Conservation (phyloP, 169 alveolate species). For the Plasmodium gonderi region DNA sequence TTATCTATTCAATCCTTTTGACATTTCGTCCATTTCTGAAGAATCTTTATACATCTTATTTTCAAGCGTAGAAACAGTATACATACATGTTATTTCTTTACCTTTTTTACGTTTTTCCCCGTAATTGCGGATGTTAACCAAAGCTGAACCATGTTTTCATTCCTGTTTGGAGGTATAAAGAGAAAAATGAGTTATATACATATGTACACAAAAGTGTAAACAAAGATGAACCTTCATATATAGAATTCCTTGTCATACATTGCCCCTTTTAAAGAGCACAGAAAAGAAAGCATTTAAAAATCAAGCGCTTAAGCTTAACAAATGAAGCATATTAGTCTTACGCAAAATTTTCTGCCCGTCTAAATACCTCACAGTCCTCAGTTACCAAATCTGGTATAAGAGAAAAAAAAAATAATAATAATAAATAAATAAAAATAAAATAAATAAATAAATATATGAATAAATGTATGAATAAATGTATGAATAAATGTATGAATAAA, state of each 20-base stretch:
- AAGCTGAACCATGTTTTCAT: slow-evolving; percentile 54
- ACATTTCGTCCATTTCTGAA: background rate
- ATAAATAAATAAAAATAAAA: too few species aligned
- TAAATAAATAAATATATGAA: too few species aligned
- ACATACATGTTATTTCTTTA: background rate
- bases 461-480: too few species aligned
- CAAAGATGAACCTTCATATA: background rate
- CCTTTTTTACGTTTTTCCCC: slow-evolving; percentile 74
- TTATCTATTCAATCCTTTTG: background rate
- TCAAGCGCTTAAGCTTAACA: background rate
- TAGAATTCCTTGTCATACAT: background rate
- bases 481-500: too few species aligned
- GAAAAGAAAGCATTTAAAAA: background rate
- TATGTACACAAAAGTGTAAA: background rate
- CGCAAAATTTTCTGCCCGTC: slow-evolving; percentile 1
- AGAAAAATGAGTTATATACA: background rate
- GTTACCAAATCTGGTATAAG: background rate
- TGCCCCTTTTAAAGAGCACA: background rate
- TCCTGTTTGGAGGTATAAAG: slow-evolving; percentile 1
- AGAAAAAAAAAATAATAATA: background rate
- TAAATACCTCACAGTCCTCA: background rate
- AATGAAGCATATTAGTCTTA: background rate
- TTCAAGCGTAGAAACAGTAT: background rate
- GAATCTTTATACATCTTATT: background rate
- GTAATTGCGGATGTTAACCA: slow-evolving; percentile 69